Conservation (phyloP, 1,139 yeast genomes). For the Candida tunisiensis region DNA sequence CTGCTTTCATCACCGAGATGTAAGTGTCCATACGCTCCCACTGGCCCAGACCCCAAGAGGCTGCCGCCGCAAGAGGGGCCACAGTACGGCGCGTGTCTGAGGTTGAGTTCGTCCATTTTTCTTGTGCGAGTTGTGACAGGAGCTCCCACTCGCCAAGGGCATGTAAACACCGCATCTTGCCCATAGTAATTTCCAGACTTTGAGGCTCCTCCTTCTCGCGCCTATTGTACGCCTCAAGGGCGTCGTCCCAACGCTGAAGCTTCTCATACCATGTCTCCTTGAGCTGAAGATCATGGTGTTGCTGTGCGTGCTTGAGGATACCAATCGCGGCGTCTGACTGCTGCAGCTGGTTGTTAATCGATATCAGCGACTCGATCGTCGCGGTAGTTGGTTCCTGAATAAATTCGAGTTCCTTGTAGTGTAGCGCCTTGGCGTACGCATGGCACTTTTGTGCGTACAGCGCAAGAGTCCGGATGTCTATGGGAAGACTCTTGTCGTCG, state of each 20-base stretch:
- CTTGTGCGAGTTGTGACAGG: conserved; percentile 68
- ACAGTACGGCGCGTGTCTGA: conserved; percentile 67
- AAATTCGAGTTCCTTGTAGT: conserved; percentile 88
- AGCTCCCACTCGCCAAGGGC: conserved; percentile 98
- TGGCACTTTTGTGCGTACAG: conserved; percentile 92
- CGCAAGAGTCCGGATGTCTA: conserved; percentile 76
- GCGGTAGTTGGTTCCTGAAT: conserved; percentile 87
- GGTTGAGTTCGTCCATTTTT: conserved; percentile 64
- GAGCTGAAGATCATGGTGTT: conserved; percentile 78
- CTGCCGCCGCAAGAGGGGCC: conserved; percentile 97
- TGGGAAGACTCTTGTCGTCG: conserved; percentile 86
- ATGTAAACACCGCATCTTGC: conserved; percentile 94
- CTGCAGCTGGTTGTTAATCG: conserved; percentile 85
- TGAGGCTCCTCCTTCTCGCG: conserved; percentile 28
- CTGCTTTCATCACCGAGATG: conserved; percentile 75
- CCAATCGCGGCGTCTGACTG: conserved; percentile 99
- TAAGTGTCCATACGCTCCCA: conserved; percentile 96
- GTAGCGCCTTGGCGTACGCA: conserved; percentile 94
- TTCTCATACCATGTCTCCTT: conserved; percentile 98
- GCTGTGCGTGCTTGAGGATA: conserved; percentile 86
- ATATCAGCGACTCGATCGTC: conserved; percentile 80
- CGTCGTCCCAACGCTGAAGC: conserved; percentile 96
- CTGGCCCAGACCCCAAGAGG: conserved; percentile 97
- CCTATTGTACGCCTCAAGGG: conserved; percentile 72
- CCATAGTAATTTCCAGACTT: conserved; percentile 69